Evolutionary conservation across 2,329 filamentous ascomycete species (phyloP), one percentile per base, ranked within the genome.

Genomic region (Curvularia sp.): DNA sequence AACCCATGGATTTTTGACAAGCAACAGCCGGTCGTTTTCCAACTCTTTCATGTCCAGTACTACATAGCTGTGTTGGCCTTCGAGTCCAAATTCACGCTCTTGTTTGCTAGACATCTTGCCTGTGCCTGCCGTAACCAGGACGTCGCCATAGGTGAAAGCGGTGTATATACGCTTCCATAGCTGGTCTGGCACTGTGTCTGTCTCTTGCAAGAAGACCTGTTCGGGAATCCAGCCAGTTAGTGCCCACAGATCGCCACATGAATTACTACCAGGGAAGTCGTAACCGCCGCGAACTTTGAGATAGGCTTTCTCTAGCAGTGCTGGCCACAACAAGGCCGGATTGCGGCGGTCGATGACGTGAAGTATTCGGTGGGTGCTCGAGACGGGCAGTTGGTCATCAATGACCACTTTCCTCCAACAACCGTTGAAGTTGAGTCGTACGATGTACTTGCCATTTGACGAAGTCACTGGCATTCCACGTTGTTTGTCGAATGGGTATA

Each of bases 221-320:
- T 99, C 93, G 0, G 95, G 95, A 49, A 99, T 93, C 95, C 95
- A 99, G 30, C 95, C 94, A 0, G 91, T 96, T 54, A 99, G 79
- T 1, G 96, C 89, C 87, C 92, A 96, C 4, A 99, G 80, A 77
- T 99, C 95, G 2, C 94, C 98, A 10, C 92, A 93, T 0, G 94
- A 98, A 75, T 98, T 98, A 71, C 95, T 98, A 7, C 95, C 95
- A 0, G 95, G 94, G 65, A 99, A 99, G 72, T 99, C 93, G 75
- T 99, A 99, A 33, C 95, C 95, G 28, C 95, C 95, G 55, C 94
- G 87, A 10, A 98, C 87, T 80, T 98, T 99, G 1, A 99, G 82
- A 68, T 99, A 99, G 0, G 95, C 95, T 74, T 99, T 99, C 75
- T 99, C 95, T 15, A 98, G 81, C 4, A 99, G 82, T 2, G 94